phyloP scores from a whole-genome alignment of 2,329 filamentous ascomycete genomes.

The Leptoxyphium fumago region DNA sequence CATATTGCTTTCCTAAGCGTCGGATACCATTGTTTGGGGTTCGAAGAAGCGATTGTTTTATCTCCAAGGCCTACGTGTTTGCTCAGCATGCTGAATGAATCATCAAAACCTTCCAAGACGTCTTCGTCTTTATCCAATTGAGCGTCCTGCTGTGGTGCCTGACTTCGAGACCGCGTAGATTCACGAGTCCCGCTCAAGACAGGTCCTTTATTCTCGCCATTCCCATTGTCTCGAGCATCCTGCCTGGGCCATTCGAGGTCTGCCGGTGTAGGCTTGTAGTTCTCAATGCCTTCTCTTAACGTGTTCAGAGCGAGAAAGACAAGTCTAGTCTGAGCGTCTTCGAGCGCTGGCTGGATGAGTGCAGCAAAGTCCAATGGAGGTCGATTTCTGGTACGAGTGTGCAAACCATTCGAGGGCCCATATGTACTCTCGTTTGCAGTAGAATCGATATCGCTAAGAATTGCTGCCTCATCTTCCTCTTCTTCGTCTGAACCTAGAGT shows the following conservation, averaged over 20 bases:
- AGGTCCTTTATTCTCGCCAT: constrained; percentile 23
- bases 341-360: constrained; percentile 48
- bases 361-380: constrained; percentile 42
- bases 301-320: constrained; percentile 50
- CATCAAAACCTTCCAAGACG: constrained; percentile 38
- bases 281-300: constrained; percentile 51
- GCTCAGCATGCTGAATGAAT: constrained; percentile 30
- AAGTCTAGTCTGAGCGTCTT: constrained; percentile 52
- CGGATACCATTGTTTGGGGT: constrained; percentile 41
- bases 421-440: not conserved
- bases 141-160: constrained; percentile 27
- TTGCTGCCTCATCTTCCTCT: constrained; percentile 35
- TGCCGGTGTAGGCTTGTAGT: constrained; percentile 48
- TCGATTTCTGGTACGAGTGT: not conserved
- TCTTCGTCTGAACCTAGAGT: constrained; percentile 36
- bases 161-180: constrained; percentile 5
- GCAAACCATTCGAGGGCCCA: not conserved
- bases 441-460: constrained; percentile 5
- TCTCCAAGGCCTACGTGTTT: not conserved
- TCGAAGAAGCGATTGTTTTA: not conserved
- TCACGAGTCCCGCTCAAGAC: constrained; percentile 37
- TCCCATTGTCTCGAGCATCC: constrained; percentile 8
- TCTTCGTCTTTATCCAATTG: constrained; percentile 38
- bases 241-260: constrained; percentile 49
- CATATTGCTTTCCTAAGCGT: constrained; percentile 53